Conservation (phyloP, 805 yeast species). For the Pichia thaimueangensis region DNA sequence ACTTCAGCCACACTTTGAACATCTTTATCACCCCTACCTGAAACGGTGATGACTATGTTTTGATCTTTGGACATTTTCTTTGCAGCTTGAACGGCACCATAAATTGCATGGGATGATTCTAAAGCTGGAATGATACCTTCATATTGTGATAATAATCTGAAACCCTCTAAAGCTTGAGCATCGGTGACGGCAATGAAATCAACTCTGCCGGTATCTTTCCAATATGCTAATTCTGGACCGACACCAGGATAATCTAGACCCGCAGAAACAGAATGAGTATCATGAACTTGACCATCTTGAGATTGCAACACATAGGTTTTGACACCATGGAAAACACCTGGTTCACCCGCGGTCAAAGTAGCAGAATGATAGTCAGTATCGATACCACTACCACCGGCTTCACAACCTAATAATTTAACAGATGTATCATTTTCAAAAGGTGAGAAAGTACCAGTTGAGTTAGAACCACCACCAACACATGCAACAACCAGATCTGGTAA, state of each 20-base stretch:
- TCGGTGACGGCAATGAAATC: slow-evolving; percentile 88
- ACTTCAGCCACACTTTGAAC: slow-evolving; percentile 96
- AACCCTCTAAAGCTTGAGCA: slow-evolving; percentile 90
- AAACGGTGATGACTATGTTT: slow-evolving; percentile 79
- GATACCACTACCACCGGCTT: slow-evolving; percentile 98
- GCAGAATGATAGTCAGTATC: slow-evolving; percentile 90
- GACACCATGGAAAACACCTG: slow-evolving; percentile 98
- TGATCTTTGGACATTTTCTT: slow-evolving; percentile 73
- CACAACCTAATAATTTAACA: slow-evolving; percentile 86
- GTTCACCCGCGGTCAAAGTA: slow-evolving; percentile 87
- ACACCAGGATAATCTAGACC: slow-evolving; percentile 99
- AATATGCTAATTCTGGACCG: slow-evolving; percentile 93
- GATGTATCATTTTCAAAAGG: slow-evolving; percentile 80
- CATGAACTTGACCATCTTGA: slow-evolving; percentile 91
- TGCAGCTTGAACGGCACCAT: slow-evolving; percentile 85
- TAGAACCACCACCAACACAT: slow-evolving; percentile 99
- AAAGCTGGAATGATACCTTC: slow-evolving; percentile 99
- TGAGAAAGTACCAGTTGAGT: slow-evolving; percentile 91
- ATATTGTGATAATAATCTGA: slow-evolving; percentile 77
- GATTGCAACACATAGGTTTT: slow-evolving; percentile 89
- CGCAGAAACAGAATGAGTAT: slow-evolving; percentile 96
- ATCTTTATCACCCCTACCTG: slow-evolving; percentile 99
- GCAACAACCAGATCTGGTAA: slow-evolving; percentile 94
- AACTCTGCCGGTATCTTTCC: slow-evolving; percentile 94
- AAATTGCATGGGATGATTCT: slow-evolving; percentile 95